Evolutionary conservation across 257 asterid genomes (phyloP), one percentile per base, ranked within the genome.

Genomic region (Fraxinus pennsylvanica): DNA sequence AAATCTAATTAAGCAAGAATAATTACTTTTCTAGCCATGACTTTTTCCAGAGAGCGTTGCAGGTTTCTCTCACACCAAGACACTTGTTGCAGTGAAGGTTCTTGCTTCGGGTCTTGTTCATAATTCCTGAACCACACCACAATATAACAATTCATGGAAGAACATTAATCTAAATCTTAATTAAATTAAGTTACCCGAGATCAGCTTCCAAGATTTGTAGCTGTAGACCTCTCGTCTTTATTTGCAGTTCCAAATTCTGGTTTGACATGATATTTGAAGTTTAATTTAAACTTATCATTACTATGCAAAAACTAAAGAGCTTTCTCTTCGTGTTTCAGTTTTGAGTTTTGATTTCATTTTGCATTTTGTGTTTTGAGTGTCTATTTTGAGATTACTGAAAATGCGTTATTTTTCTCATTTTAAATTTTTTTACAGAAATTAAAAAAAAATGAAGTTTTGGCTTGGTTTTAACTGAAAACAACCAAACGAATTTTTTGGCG

Each of bases 61-160:
- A 91, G 76, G 80, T 91, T 90, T 72, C 86, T 86, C 81, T 88
- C 94, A 74, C 89, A 87, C 94, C 93, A 91, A 10, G 84, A 66
- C 13, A 88, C 29, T 38, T 90, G 93, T 65, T 88, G 87, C 76
- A 91, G 81, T n/a, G 97, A 90, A 76, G 94, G 82, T 72, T 83
- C 90, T 75, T 82, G 81, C 4, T 78, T 86, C 4, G 66, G 68
- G 43, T 71, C 84, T 7, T 82, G 33, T 82, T 90, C 93, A 69
- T 80, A 90, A 67, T 91, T 90, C 85, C 97, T 91, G 29, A 61
- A 61, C 32, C 17, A 61, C 30, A 21, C 17, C 0, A 76, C 10
- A 50, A 0, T 22, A 8, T 30, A 77, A 59, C 10, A 27, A 78
- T 14, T 15, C 22, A 52, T 5, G 2, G 12, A 43, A 17, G n/a